Base-by-base conservation (phyloP, 768 basidiomycete species). In the Hygrophorus russula region DNA sequence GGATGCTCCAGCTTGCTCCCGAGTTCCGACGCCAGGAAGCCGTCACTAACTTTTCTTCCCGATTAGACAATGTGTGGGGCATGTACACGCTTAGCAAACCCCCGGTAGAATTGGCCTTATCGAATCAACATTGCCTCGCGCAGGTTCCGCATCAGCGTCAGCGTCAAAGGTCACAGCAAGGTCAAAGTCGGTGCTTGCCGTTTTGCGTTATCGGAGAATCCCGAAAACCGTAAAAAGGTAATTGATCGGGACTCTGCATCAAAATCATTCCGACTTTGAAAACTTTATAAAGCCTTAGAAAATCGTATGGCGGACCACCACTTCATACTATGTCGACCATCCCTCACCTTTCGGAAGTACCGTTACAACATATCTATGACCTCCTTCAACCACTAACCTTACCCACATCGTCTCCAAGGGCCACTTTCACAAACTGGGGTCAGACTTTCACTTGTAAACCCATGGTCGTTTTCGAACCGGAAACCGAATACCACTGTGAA, bases 391-490 rank as follows among this genome's bases (percentile, higher is more conserved):
- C 76, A 38, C 67, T 82, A 50, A 75, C 76, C 29, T 55, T 78
- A 46, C 63, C 76, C 42, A 44, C 60, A 35, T 36, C 56, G 34
- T 59, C 61, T 7, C 55, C 65, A 32, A 54, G 61, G 7, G 59
- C 73, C 5, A 58, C 54, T 20, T 93, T 93, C 68, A 64, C 68
- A 4, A 97, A 94, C 65, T 97, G 94, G 94, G 91, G 81, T 4
- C 69, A 64, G 41, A 90, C 86, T 4, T 96, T 82, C 61, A 55
- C 64, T 14, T 89, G 85, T 54, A 55, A 56, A 1, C 88, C 91
- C 13, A 63, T 71, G 36, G 71, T 74, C 15, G 67, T 90, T 30
- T 94, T 93, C 56, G 76, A 77, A 51, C 96, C 94, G 3, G 69
- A 73, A 49, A 73, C 67, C 17, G 75, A 77, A 34, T 59, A 70